Evolutionary conservation across 2,329 filamentous ascomycete species (phyloP), one percentile per base, ranked within the genome.

Genomic region (Colletotrichum tanaceti): DNA sequence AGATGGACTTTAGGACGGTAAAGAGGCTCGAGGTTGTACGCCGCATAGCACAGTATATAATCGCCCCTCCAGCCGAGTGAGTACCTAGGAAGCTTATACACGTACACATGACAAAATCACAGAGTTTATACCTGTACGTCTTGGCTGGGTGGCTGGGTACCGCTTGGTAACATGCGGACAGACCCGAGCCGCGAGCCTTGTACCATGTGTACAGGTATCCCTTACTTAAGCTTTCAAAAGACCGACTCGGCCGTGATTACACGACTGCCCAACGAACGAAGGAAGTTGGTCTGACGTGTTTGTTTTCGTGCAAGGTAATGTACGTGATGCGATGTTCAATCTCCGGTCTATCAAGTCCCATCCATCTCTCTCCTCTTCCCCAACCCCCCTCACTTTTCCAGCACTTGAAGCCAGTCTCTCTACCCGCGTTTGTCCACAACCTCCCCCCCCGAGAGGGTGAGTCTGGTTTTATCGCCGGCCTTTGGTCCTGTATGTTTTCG

Each of bases 81-180:
- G 65, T 66, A 66, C 66, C 66, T 69, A 69, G 55, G 61, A 58
- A 13, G 9, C n/a, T 32, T 50, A 57, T 61, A 66, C 43, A 55
- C 62, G 22, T 68, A 53, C 52, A 14, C 53, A 64, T 35, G n/a
- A 64, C 38, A 58, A 46, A 5, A 9, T n/a, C 35, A 7, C 28
- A 35, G 35, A 35, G 10, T n/a, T 10, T 20, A 7, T 28, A 28
- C 28, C 28, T 28, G 7, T 28, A 28, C 28, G 28, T 6, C 28
- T 28, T 4, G 28, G 7, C 28, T 28, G 28, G 28, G 6, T 28
- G 7, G 1, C 28, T n/a, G n/a, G n/a, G n/a, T n/a, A n/a, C n/a
- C 28, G 28, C 28, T 7, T 28, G 28, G 5, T 28, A 7, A 28
- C 28, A 28, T 28, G 28, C 6, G 28, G 5, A 28, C 5, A 28